Conservation (phyloP, 148 eudicot species). For the Arctostaphylos glauca region DNA sequence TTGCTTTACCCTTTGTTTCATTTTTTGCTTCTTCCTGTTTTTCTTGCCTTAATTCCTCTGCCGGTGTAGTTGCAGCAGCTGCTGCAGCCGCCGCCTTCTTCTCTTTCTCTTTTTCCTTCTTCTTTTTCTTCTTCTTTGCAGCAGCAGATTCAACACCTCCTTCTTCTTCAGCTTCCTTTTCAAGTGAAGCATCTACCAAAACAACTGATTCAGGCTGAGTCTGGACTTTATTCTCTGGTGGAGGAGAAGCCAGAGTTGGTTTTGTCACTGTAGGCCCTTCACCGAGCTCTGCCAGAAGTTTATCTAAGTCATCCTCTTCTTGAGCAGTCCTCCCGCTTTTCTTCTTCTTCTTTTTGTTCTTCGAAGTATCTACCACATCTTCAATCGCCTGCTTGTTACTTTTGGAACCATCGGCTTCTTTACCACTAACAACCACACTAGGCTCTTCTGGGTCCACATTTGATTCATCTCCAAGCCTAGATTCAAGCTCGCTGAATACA, state of each 20-base stretch:
- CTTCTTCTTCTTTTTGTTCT: constrained; percentile 80
- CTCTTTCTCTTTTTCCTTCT: constrained; percentile 61
- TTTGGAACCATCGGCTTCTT: constrained; percentile 29
- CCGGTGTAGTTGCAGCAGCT: constrained; percentile 39
- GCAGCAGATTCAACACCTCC: constrained; percentile 56
- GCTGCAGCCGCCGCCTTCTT: constrained; percentile 55
- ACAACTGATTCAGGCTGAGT: constrained; percentile 38
- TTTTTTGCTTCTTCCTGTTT: constrained; percentile 52
- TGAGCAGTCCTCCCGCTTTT: constrained; percentile 69
- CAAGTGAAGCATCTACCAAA: constrained; percentile 37
- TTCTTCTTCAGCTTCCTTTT: constrained; percentile 55
- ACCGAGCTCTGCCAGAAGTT: constrained; percentile 76
- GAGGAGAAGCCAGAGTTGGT: constrained; percentile 31
- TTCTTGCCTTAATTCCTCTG: constrained; percentile 33
- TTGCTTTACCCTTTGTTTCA: constrained; percentile 49
- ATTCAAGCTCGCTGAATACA: constrained; percentile 34
- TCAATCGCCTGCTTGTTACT: constrained; percentile 29
- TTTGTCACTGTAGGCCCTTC: constrained; percentile 47
- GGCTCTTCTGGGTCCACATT: constrained; percentile 17
- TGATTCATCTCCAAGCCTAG: constrained; percentile 28
- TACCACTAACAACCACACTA: constrained; percentile 15
- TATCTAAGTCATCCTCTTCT: constrained; percentile 85
- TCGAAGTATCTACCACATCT: constrained; percentile 50
- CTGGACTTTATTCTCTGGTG: constrained; percentile 43
- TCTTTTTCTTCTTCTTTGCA: constrained; percentile 77